Percentiles rank a stretch among this genome's conserved stretches.
These are phyloP conservation scores for Kazachstania africana DNA, from an alignment of 805 yeast genomes.

Conservation along the genomic window DNA sequence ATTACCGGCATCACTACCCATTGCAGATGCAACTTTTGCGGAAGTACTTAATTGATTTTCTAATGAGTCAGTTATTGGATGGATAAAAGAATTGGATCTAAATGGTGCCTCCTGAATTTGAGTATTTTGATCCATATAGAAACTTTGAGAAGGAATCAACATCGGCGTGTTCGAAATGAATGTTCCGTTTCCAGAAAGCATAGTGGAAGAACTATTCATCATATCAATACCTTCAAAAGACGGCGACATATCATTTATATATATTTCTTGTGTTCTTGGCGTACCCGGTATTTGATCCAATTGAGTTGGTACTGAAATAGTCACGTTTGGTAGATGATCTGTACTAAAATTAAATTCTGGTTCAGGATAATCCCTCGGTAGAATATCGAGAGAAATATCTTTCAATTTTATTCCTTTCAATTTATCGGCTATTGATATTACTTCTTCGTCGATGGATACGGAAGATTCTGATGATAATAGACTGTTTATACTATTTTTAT, in stretches of 20 bases:
- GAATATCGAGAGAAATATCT: conserved; percentile 7
- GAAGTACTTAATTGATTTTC: conserved; percentile 20
- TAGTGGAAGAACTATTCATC: neutral
- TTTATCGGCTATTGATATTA: conserved; percentile 5
- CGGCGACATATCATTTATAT: conserved; percentile 7
- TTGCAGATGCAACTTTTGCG: conserved; percentile 19
- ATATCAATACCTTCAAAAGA: conserved; percentile 1
- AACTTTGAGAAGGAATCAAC: conserved; percentile 1
- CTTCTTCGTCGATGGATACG: conserved; percentile 7
- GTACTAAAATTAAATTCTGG: conserved; percentile 8
- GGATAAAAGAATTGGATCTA: conserved; percentile 6
- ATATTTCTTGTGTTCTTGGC: conserved; percentile 17
- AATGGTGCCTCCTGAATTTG: conserved; percentile 7
- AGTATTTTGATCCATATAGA: conserved; percentile 12
- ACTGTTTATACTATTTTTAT: conserved; percentile 6
- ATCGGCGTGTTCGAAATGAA: too few relatives aligned
- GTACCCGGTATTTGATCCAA: conserved; percentile 6
- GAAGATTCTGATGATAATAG: conserved; percentile 9
- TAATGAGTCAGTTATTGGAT: conserved; percentile 21
- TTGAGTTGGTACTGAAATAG: conserved; percentile 11
- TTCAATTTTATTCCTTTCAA: conserved; percentile 7
- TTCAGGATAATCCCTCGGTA: conserved; percentile 7
- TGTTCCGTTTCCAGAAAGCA: neutral
- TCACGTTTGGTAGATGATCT: conserved; percentile 10
- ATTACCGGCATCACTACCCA: conserved; percentile 35